Base-by-base conservation (phyloP, 2,329 filamentous ascomycete genomes). In the Neonectria punicea region DNA sequence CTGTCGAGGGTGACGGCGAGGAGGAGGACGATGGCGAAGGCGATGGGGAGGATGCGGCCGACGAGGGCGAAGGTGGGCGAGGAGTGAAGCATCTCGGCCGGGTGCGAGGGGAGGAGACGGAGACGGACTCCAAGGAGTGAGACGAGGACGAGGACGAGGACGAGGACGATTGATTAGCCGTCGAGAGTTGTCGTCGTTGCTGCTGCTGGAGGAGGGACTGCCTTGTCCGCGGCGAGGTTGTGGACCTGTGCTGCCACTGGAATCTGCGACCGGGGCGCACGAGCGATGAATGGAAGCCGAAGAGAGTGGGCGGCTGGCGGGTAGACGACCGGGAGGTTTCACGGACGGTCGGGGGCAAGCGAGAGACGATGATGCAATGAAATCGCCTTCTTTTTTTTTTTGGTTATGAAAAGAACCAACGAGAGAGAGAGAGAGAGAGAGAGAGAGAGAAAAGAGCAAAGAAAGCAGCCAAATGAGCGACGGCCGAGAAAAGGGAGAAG, bases 21-120 rank as follows among this genome's bases (percentile, higher is more conserved):
- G 6, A 74, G 61, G 10, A 75, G 53, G 8, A 65, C 30, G 14
- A 68, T 16, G 8, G 69, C 63, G 53, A 75, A 73, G 44, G 43
- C n/a, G 22, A 73, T 53, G 0, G 73, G 70, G 8, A 75, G 51
- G 2, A 68, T 9, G 25, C 63, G 66, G n/a, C 64, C 47, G 32
- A 58, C 50, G 20, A 70, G 50, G 61, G 63, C 57, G n/a, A 66
- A 7, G 14, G 25, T 56, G 50, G 39, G 50, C 32, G 58, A 60
- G 18, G 63, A 51, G 20, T 61, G 44, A 47, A 67, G 30, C 69
- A 73, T 73, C 18, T 54, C 57, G 49, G 39, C 25, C 14, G 9
- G 43, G 25, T 61, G 58, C 39, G 56, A 65, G 28, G 44, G 47
- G 49, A 11, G 25, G 25, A 25, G 25, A 25, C 25, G 25, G 49